A percentile compares a stretch with the other conserved stretches of the same genome.
phyloP scores from a whole-genome alignment of 2,329 filamentous ascomycete genomes.

The Penicillium sp. region DNA sequence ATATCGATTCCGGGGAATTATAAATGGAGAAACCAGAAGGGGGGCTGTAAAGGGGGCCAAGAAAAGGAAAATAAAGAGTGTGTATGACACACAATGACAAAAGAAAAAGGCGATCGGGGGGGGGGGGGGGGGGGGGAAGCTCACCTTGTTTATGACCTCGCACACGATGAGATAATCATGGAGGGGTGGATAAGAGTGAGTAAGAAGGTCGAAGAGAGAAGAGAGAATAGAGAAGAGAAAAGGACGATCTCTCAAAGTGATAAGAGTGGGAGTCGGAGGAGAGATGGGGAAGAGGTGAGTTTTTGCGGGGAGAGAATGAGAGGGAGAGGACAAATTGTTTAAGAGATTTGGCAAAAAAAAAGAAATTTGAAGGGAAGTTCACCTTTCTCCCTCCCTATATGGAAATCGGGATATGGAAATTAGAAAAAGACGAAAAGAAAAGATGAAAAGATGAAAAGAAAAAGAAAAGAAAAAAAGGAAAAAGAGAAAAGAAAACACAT shows the following conservation, averaged over 20 bases:
- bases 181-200: not conserved
- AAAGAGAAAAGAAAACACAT: conserved; percentile 6
- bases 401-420: not conserved
- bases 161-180: not conserved
- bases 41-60: not conserved
- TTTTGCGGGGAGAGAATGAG: not conserved
- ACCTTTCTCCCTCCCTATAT: not conserved
- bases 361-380: not conserved
- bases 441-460: not conserved
- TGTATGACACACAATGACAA: not conserved
- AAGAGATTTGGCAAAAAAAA: not conserved
- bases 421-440: not conserved
- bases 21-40: not conserved
- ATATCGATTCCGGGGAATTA: not conserved
- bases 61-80: not conserved
- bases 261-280: not conserved
- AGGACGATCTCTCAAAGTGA: not conserved
- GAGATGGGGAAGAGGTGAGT: not conserved
- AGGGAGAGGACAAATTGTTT: not conserved
- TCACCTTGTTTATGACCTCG: not conserved
- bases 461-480: not conserved
- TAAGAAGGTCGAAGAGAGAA: not conserved
- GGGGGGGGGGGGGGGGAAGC: too few species aligned
- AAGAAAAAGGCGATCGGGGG: not conserved
- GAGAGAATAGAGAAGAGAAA: not conserved